phyloP scores from a whole-genome alignment of 306 rosid species.

The Corylus americana region DNA sequence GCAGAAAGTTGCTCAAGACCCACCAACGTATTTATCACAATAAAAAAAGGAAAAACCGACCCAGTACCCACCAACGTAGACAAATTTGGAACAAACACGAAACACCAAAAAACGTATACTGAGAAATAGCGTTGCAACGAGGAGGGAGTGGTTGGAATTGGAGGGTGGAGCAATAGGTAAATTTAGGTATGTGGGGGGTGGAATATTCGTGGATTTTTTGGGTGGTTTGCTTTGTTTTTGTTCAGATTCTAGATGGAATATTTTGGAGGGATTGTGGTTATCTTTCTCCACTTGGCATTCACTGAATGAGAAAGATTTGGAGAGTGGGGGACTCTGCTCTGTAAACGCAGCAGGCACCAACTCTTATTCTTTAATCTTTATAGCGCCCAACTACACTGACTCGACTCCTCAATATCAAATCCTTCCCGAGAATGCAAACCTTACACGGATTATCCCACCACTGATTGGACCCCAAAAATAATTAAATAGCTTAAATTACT shows the following conservation, averaged over 20 bases:
- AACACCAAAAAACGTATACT: constrained; percentile 35
- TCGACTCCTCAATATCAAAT: not conserved
- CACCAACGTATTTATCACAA: constrained; percentile 37
- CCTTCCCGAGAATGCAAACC: too few relatives aligned
- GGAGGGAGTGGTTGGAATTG: constrained; percentile 37
- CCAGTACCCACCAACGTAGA: constrained; percentile 46
- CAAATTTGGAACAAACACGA: constrained; percentile 52
- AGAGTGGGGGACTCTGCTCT: constrained; percentile 1
- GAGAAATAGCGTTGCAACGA: constrained; percentile 31
- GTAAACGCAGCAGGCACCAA: constrained; percentile 29
- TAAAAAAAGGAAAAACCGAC: not conserved
- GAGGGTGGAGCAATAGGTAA: constrained; percentile 7
- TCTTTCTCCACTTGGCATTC: constrained; percentile 28
- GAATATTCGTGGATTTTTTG: constrained; percentile 16
- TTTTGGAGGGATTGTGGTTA: constrained; percentile 9
- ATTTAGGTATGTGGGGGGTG: constrained; percentile 28
- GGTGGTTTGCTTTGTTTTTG: constrained; percentile 13
- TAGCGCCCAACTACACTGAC: not conserved
- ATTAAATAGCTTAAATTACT: too few relatives aligned
- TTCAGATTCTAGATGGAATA: constrained; percentile 27
- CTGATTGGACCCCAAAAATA: not conserved
- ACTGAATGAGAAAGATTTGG: not conserved
- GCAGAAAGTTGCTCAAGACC: constrained; percentile 27
- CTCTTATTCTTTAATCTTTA: constrained; percentile 8
- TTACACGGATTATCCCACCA: too few relatives aligned